Evolutionary conservation across 1,284 basidiomycete genomes (phyloP).

Genomic region (Cutaneotrichosporon sp.): DNA sequence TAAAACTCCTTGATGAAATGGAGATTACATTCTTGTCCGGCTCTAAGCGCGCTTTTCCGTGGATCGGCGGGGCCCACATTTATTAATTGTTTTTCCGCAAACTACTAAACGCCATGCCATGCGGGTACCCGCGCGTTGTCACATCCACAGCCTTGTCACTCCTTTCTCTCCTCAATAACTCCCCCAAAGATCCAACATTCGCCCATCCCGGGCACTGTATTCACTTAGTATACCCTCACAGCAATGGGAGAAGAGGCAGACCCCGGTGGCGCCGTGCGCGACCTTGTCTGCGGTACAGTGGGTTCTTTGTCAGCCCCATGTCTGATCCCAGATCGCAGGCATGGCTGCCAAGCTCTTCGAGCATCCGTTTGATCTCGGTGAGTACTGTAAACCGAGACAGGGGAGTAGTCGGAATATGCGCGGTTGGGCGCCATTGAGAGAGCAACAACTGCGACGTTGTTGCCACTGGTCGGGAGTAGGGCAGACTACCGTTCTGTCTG

Average conservation of each 20-base stretch:
- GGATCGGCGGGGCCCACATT: background rate
- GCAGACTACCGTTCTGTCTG: too few relatives aligned
- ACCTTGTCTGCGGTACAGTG: conserved; percentile 56
- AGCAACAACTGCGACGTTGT: too few relatives aligned
- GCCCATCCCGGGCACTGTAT: background rate
- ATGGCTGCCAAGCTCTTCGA: conserved; percentile 79
- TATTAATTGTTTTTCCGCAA: background rate
- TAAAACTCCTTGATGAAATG: background rate
- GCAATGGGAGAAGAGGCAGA: conserved; percentile 7
- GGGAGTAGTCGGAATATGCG: too few relatives aligned
- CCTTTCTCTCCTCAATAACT: background rate
- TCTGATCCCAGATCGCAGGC: conserved; percentile 62
- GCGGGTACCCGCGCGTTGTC: background rate
- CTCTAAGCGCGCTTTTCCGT: background rate
- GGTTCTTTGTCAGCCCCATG: conserved; percentile 23
- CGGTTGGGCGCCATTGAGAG: too few relatives aligned
- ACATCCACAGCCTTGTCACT: too few relatives aligned
- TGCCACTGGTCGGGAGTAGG: too few relatives aligned
- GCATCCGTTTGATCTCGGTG: conserved; percentile 78
- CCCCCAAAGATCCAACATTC: too few relatives aligned
- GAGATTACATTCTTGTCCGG: background rate
- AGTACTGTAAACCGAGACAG: background rate
- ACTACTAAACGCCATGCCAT: background rate
- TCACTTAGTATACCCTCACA: background rate
- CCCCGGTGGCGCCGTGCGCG: conserved; percentile 43